A percentile compares a stretch with the other conserved stretches of the same genome.
Evolutionary conservation across 2,329 filamentous ascomycete genomes (phyloP).

Genomic region (Pyrenophora seminiperda): DNA sequence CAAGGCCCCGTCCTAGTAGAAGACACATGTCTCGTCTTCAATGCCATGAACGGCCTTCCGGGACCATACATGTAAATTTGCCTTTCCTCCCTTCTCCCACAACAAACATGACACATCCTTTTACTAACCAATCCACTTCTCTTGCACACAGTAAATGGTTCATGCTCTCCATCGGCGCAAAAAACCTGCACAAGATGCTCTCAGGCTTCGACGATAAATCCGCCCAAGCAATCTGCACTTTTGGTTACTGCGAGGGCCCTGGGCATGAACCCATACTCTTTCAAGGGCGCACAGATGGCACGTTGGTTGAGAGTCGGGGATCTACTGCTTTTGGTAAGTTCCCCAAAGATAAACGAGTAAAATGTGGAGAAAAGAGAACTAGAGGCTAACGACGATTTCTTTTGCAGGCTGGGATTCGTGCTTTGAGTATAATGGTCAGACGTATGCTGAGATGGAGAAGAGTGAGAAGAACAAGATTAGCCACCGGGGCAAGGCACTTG

Average conservation of each 20-base stretch:
- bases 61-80: slow-evolving; percentile 87
- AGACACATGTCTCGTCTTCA: slow-evolving; percentile 93
- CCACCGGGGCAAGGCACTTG: slow-evolving; percentile 84
- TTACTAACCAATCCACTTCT: neutral
- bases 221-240: slow-evolving; percentile 92
- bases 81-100: neutral
- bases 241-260: slow-evolving; percentile 86
- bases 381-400: slow-evolving; percentile 4
- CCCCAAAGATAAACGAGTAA: too few relatives aligned
- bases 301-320: slow-evolving; percentile 83
- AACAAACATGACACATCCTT: neutral
- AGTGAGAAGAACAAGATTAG: slow-evolving; percentile 88
- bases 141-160: slow-evolving; percentile 84
- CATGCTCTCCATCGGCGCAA: slow-evolving; percentile 77
- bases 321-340: slow-evolving; percentile 78
- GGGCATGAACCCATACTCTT: slow-evolving; percentile 85
- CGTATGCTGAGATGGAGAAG: slow-evolving; percentile 95
- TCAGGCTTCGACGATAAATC: slow-evolving; percentile 88
- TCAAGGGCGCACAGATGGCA: slow-evolving; percentile 84
- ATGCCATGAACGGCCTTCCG: slow-evolving; percentile 85
- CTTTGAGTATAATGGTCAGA: slow-evolving; percentile 87
- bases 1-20: slow-evolving; percentile 90
- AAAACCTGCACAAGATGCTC: slow-evolving; percentile 87
- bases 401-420: slow-evolving; percentile 87
- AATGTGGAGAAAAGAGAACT: neutral